These are phyloP conservation scores for Jaltomata sinuosa DNA, from an alignment of 257 asterid species.

Conservation along the genomic window DNA sequence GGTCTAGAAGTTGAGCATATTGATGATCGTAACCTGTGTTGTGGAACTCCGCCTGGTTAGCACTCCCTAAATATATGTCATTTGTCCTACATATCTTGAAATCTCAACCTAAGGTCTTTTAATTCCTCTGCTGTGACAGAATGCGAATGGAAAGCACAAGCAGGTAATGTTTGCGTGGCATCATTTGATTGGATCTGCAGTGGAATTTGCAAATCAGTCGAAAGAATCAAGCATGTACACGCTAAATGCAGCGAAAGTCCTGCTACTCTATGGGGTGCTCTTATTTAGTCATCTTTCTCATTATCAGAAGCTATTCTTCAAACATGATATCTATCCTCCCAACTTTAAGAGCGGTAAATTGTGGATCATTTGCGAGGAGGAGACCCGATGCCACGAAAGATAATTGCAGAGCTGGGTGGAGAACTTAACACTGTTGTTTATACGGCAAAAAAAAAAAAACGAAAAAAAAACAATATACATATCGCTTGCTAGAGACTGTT, in stretches of 20 bases:
- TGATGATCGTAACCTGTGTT: not conserved
- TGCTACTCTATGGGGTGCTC: conserved; percentile 2
- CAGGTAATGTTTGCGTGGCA: conserved; percentile 1
- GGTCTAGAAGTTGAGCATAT: conserved; percentile 4
- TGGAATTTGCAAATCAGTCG: not conserved
- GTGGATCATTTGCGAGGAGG: not conserved
- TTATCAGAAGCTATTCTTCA: not conserved
- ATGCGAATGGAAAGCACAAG: conserved; percentile 1
- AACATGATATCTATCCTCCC: not conserved
- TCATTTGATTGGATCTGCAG: conserved; percentile 3
- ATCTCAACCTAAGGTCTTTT: not conserved
- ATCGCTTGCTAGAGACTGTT: not conserved
- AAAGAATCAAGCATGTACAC: not conserved
- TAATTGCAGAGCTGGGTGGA: not conserved
- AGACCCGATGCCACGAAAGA: not conserved
- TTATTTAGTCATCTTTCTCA: not conserved
- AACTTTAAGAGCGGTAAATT: not conserved
- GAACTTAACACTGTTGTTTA: not conserved
- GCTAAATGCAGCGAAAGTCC: not conserved
- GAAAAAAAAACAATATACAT: not conserved
- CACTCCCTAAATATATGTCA: not conserved
- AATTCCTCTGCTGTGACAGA: not conserved
- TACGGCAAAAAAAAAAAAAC: not conserved
- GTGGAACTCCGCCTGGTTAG: conserved; percentile 1
- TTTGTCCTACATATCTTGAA: not conserved